Conservation (phyloP, 768 basidiomycete species). For the Dioszegia hungarica region DNA sequence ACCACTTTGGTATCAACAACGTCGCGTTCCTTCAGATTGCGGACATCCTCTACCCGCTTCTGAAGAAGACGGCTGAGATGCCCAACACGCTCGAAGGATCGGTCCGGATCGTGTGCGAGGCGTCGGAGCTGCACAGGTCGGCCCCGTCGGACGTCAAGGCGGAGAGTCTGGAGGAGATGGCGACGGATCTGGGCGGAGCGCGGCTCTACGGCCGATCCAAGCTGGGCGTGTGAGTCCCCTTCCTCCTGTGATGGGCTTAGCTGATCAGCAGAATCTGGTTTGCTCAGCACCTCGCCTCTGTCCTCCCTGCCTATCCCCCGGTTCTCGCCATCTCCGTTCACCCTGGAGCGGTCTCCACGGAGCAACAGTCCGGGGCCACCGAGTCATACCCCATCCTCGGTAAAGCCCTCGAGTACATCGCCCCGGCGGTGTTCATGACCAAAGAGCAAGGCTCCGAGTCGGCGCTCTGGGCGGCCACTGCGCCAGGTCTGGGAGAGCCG, state of each 20-base stretch:
- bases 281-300: slow-evolving; percentile 38
- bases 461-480: slow-evolving; percentile 43
- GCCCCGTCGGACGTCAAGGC: slow-evolving; percentile 35
- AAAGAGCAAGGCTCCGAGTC: slow-evolving; percentile 46
- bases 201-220: slow-evolving; percentile 41
- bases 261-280: slow-evolving; percentile 31
- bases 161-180: slow-evolving; percentile 42
- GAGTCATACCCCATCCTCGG: slow-evolving; percentile 41
- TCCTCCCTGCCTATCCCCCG: slow-evolving; percentile 33
- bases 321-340: slow-evolving; percentile 44
- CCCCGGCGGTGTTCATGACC: slow-evolving; percentile 44
- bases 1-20: slow-evolving; percentile 46
- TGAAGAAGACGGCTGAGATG: slow-evolving; percentile 35
- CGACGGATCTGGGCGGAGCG: slow-evolving; percentile 28
- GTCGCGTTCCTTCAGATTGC: slow-evolving; percentile 37
- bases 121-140: slow-evolving; percentile 40
- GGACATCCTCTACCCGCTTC: slow-evolving; percentile 32
- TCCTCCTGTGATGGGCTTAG: not conserved
- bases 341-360: slow-evolving; percentile 47
- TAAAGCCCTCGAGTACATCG: slow-evolving; percentile 31
- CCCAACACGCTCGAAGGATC: slow-evolving; percentile 8
- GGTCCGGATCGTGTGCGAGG: slow-evolving; percentile 41
- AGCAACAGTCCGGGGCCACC: slow-evolving; percentile 44
- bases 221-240: slow-evolving; percentile 37
- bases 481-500: slow-evolving; percentile 8